Evolutionary conservation across 495 filamentous ascomycete species (phyloP), one percentile per base, ranked within the genome.

Genomic region (Aspergillus bridgeri): DNA sequence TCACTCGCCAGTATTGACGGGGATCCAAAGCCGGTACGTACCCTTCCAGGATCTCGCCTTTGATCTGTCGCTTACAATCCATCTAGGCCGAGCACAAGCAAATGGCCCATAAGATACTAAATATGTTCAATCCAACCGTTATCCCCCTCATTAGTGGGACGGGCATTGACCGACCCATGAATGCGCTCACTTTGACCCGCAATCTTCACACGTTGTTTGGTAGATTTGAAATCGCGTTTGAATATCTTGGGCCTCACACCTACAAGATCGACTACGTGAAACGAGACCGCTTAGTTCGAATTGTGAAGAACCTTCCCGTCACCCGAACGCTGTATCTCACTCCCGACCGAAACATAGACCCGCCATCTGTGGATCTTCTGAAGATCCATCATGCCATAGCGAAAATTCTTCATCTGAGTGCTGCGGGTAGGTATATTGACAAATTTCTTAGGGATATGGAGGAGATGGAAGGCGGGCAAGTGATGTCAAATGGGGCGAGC

Each of bases 401-500:
- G 51, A 64, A 66, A 49, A 70, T 75, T 33, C 71, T 72, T 54
- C 63, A 69, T 60, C 66, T 66, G 42, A 71, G 66, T 53, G 65
- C 51, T 48, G 69, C 65, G 3, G 65, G 65, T 56, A 53, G 60
- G 6, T 72, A 72, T 57, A 71, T 71, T 49, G 57, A 71, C 53
- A 60, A 58, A 38, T 58, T 72, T 22, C 50, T 69, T 45, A 38
- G 53, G 38, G 62, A 69, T 50, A 60, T 69, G 51, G 62, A 71
- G 42, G 55, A 65, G 23, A 61, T 65, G 45, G 54, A 59, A 45
- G 54, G 54, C 20, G 56, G 58, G 7, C 58, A 51, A 61, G 44
- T 58, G 17, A 15, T 19, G 5, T 20, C 24, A 13, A 60, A 69
- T 53, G 67, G 68, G 45, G 66, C 68, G 23, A 67, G 59, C 17